Evolutionary conservation across 2,329 filamentous ascomycete genomes (phyloP).

Genomic region (Verticillium nubilum): DNA sequence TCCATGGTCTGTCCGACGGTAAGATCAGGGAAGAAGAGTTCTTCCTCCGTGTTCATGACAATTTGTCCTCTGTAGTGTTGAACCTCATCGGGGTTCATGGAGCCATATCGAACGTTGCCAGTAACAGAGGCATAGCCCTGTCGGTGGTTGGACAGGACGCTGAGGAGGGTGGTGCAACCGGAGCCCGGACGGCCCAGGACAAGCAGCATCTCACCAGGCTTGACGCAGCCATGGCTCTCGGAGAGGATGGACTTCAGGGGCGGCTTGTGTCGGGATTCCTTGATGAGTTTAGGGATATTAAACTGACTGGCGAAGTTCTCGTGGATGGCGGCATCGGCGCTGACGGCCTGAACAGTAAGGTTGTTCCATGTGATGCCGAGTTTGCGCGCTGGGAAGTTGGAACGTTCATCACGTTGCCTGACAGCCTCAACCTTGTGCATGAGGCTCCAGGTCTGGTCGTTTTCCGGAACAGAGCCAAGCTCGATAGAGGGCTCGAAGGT

Average conservation of each 20-base stretch:
- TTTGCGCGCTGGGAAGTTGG: conserved; percentile 40
- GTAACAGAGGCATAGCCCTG: conserved; percentile 51
- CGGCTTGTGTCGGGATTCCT: conserved; percentile 47
- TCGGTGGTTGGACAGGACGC: conserved; percentile 61
- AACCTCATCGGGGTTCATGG: conserved; percentile 39
- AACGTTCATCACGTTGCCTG: conserved; percentile 35
- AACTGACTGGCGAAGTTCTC: conserved; percentile 59
- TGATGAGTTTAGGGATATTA: conserved; percentile 47
- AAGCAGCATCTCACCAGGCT: conserved; percentile 67
- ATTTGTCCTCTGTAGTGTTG: conserved; percentile 52
- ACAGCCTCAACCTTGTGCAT: conserved; percentile 40
- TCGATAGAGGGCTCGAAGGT: conserved; percentile 10
- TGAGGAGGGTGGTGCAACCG: conserved; percentile 67
- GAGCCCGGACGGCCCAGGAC: conserved; percentile 64
- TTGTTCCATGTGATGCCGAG: conserved; percentile 62
- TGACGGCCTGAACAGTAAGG: conserved; percentile 57
- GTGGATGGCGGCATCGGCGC: conserved; percentile 57
- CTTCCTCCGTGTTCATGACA: conserved; percentile 68
- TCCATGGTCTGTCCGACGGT: conserved; percentile 66
- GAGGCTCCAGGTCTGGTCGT: conserved; percentile 31
- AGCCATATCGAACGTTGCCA: conserved; percentile 54
- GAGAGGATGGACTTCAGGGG: conserved; percentile 61
- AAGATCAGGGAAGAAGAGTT: conserved; percentile 58
- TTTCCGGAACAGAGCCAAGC: conserved; percentile 14
- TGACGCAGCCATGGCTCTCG: conserved; percentile 61